Evolutionary conservation across 768 basidiomycete genomes (phyloP).

Genomic region (Hydnum rufescens): DNA sequence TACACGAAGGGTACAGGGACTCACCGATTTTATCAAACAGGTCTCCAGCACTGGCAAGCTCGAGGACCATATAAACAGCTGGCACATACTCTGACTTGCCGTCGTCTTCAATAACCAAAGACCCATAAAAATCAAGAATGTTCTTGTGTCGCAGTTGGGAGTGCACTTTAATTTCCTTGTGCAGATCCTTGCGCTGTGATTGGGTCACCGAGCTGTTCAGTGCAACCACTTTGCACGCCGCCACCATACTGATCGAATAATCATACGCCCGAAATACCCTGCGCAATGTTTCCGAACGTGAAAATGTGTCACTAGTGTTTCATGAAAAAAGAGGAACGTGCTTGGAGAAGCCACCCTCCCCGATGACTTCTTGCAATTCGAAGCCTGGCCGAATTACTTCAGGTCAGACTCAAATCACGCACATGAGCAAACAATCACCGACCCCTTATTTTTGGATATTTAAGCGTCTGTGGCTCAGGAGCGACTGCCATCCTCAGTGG

Average conservation of each 20-base stretch:
- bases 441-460: neutral
- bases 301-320: neutral
- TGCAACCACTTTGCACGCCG: constrained; percentile 71
- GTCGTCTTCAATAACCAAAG: constrained; percentile 44
- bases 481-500: no score
- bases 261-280: constrained; percentile 71
- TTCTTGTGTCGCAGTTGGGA: constrained; percentile 55
- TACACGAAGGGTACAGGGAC: constrained; percentile 14
- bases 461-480: no score
- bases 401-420: neutral
- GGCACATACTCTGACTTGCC: constrained; percentile 33
- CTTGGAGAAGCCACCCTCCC: constrained; percentile 79
- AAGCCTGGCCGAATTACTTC: neutral
- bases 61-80: constrained; percentile 82
- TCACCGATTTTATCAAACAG: constrained; percentile 95
- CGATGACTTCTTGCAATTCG: constrained; percentile 24
- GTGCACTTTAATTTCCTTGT: constrained; percentile 89
- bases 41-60: constrained; percentile 84
- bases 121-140: constrained; percentile 69
- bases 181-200: constrained; percentile 54
- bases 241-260: constrained; percentile 39
- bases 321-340: constrained; percentile 19
- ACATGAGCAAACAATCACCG: neutral
- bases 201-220: constrained; percentile 44
- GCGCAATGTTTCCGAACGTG: neutral